These are phyloP conservation scores for Fusarium austroafricanum DNA, from an alignment of 2,329 filamentous ascomycete species.

Conservation along the genomic window DNA sequence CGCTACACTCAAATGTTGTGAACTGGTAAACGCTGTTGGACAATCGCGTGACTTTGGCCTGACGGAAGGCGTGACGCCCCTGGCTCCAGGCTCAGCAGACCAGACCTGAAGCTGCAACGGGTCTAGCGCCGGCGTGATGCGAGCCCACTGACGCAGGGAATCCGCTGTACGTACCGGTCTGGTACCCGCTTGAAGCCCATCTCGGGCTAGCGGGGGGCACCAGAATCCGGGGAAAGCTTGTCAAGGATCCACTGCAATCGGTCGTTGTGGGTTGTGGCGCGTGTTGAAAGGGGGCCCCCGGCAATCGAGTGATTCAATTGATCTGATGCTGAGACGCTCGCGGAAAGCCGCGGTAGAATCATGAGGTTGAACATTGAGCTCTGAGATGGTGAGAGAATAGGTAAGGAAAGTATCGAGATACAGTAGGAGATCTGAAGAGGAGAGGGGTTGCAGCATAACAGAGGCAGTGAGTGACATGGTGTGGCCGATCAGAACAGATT, in stretches of 20 bases:
- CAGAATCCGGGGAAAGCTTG: conserved; percentile 53
- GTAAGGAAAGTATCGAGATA: neutral
- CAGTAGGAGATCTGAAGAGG: conserved; percentile 11
- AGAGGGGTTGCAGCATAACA: neutral
- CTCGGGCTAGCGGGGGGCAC: conserved; percentile 34
- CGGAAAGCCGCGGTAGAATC: conserved; percentile 23
- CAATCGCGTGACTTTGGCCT: conserved; percentile 50
- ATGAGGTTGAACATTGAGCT: neutral
- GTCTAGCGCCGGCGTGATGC: conserved; percentile 38
- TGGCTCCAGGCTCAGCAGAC: conserved; percentile 46
- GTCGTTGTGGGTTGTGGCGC: conserved; percentile 40
- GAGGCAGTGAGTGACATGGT: conserved; percentile 1
- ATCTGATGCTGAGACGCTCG: conserved; percentile 7
- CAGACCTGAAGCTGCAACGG: conserved; percentile 37
- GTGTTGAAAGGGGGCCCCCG: conserved; percentile 24
- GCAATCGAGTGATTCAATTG: conserved; percentile 32
- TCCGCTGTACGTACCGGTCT: conserved; percentile 40
- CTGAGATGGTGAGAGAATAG: neutral
- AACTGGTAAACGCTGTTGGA: conserved; percentile 20
- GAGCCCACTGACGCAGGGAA: conserved; percentile 18
- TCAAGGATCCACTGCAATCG: conserved; percentile 46
- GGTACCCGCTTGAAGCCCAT: conserved; percentile 38
- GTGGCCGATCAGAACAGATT: conserved; percentile 33
- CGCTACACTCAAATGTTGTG: neutral
- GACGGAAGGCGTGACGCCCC: conserved; percentile 47